phyloP scores from a whole-genome alignment of 2,329 filamentous ascomycete genomes.

The Microsporum canis region DNA sequence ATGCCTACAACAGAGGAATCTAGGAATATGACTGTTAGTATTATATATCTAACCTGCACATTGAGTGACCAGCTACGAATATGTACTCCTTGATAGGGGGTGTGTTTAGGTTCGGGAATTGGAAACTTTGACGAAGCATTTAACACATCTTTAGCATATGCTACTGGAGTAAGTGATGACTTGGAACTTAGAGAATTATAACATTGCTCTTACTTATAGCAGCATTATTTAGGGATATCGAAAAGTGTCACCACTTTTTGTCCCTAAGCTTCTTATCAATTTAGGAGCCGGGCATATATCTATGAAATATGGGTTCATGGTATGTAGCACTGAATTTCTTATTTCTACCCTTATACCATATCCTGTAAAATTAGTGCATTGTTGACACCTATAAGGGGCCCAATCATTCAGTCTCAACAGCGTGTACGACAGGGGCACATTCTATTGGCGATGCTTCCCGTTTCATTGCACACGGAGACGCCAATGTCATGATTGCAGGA shows the following conservation, averaged over 20 bases:
- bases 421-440: constrained; percentile 92
- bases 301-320: constrained; percentile 75
- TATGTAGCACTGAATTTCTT: constrained; percentile 18
- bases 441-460: constrained; percentile 89
- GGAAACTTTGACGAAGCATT: constrained; percentile 89
- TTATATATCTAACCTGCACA: background rate
- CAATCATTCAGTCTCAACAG: constrained; percentile 85
- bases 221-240: constrained; percentile 59
- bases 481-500: constrained; percentile 91
- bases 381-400: constrained; percentile 49
- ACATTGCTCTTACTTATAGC: background rate
- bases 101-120: constrained; percentile 90
- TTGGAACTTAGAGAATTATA: background rate
- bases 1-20: constrained; percentile 49
- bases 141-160: constrained; percentile 64
- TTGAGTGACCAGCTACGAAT: constrained; percentile 5
- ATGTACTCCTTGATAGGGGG: constrained; percentile 44
- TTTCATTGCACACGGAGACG: constrained; percentile 82
- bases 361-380: background rate
- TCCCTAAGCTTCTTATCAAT: constrained; percentile 87
- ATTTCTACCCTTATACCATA: background rate
- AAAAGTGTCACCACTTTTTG: constrained; percentile 86
- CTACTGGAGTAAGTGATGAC: constrained; percentile 50
- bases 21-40: constrained; percentile 55
- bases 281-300: constrained; percentile 89